phyloP scores from a whole-genome alignment of 257 asterid genomes.

The Lavandula angustifolia region DNA sequence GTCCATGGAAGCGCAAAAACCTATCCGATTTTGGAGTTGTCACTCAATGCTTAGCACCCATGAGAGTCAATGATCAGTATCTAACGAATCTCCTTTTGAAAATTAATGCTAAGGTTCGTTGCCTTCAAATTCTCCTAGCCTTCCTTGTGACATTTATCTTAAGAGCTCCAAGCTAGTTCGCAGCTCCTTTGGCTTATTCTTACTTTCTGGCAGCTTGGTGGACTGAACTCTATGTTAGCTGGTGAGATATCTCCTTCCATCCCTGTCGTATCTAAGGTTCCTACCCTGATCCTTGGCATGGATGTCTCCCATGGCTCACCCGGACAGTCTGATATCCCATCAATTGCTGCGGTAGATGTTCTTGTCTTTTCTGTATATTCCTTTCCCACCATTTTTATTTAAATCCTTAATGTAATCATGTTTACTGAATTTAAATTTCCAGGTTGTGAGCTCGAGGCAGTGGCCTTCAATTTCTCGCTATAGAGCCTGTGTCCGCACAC shows the following conservation, averaged over 20 bases:
- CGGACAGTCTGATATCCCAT: conserved; percentile 86
- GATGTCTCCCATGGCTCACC: conserved; percentile 97
- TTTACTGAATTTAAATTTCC: conserved; percentile 14
- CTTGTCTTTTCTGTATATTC: neutral
- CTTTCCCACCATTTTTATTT: too few relatives aligned
- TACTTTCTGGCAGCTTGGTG: conserved; percentile 68
- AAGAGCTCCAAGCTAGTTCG: neutral
- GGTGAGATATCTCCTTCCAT: conserved; percentile 59
- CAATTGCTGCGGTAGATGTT: conserved; percentile 63
- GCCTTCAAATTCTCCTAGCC: neutral
- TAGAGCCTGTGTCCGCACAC: conserved; percentile 70
- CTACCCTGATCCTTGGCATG: conserved; percentile 91
- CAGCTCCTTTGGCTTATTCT: conserved; percentile 5
- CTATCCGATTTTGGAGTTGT: conserved; percentile 77
- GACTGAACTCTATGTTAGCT: conserved; percentile 68
- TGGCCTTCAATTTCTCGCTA: conserved; percentile 73
- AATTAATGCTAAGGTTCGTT: conserved; percentile 80
- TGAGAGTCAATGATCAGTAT: conserved; percentile 70
- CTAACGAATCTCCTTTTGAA: conserved; percentile 72
- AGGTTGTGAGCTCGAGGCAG: conserved; percentile 72
- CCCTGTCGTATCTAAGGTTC: conserved; percentile 68
- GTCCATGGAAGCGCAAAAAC: conserved; percentile 86
- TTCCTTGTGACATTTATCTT: neutral
- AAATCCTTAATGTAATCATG: too few relatives aligned
- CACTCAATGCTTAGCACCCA: conserved; percentile 86